Evolutionary conservation across 176 grass and related monocot genomes (phyloP), one percentile per base, ranked within the genome.

Genomic region (Carex myosuroides): DNA sequence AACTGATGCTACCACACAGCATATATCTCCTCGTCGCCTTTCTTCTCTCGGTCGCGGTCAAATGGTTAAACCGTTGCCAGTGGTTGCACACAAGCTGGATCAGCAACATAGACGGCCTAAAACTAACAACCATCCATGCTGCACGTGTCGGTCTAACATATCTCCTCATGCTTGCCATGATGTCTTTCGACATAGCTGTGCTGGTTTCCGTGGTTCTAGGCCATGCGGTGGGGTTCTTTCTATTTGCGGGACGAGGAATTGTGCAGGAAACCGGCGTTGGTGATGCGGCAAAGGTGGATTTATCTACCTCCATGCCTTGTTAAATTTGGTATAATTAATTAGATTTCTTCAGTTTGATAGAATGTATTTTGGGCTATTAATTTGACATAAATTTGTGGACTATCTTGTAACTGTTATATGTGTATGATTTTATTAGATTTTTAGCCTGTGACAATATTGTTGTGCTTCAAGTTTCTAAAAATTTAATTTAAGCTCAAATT

Each of bases 101-200:
- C 3, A 83, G 42, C 29, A 29, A 68, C 21, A 11, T 7, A 9
- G 80, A 83, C 7, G 42, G 60, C 60, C 80, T 83, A 21, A 83
- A 5, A 54, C 39, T 50, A 32, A 85, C 68, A 3, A 8, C 32
- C 5, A 17, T 76, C 66, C 67, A 85, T 21, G 52, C 68, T 3
- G 13, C 60, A 33, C 69, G 48, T 18, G 76, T 79, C 14, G 20
- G 57, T 8, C n/a, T 85, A 3, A 8, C 56, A 4, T 86, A 86
- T 57, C 72, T 86, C 39, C 17, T 80, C 39, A 86, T 86, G 74
- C 55, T 86, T 0, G 21, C 22, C 18, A 74, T 86, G 9, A 86
- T 68, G 84, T 80, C 84, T 22, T 70, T 80, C 14, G 76, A 86
- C 16, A 55, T 70, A 6, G 21, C 16, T 0, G 22, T 86, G n/a